Evolutionary conservation across 2,329 filamentous ascomycete species (phyloP).

Genomic region (Apiospora kogelbergensis): DNA sequence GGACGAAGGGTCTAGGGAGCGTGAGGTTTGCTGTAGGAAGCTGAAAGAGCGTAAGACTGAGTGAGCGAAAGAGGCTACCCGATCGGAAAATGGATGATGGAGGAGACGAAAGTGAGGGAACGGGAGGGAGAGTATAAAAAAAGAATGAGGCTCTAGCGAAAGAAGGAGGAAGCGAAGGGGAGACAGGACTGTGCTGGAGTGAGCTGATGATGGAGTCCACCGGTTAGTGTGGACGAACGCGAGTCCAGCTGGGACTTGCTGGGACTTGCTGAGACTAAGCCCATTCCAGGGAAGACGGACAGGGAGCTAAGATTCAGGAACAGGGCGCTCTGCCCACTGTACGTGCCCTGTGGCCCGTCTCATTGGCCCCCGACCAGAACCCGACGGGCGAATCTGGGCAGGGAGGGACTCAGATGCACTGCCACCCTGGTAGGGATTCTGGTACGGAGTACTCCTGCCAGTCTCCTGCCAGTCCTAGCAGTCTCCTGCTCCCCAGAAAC

Average conservation of each 20-base stretch:
- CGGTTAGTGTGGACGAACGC: not conserved
- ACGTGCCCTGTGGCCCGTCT: not conserved
- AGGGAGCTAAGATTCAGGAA: conserved; percentile 5
- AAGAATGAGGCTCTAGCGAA: not conserved
- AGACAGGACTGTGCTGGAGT: not conserved
- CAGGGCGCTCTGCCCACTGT: not conserved
- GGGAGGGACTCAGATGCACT: not conserved
- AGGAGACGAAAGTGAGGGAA: not conserved
- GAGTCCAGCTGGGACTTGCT: not conserved
- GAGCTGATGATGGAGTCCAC: not conserved
- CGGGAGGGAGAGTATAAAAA: conserved; percentile 1
- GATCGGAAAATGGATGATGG: not conserved
- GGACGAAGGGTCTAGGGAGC: not conserved
- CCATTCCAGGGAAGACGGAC: not conserved
- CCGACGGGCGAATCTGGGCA: not conserved
- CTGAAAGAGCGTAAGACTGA: conserved; percentile 2
- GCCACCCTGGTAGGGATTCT: no score
- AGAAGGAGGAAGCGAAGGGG: not conserved
- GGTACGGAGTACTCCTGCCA: no score
- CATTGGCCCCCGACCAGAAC: not conserved
- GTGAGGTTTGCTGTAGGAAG: not conserved
- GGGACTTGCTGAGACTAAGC: not conserved
- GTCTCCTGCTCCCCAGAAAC: no score
- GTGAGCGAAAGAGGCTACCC: not conserved
- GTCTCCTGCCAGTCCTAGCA: no score